A percentile compares a stretch with the other conserved stretches of the same genome.
Evolutionary conservation across 805 yeast species (phyloP).

Genomic region (Suhomyces sp.): DNA sequence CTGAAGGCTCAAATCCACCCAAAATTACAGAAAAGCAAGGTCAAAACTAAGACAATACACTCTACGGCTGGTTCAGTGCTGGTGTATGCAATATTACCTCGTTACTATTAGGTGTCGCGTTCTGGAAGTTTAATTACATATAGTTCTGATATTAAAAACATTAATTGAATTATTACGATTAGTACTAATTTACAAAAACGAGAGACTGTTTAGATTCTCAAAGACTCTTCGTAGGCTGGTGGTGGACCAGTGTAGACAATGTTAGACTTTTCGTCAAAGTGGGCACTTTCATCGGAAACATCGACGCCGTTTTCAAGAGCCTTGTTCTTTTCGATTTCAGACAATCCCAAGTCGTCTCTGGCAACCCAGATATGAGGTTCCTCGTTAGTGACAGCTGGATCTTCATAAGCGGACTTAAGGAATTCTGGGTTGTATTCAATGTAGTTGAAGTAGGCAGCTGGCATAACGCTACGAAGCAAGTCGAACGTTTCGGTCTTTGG

Average conservation of each 20-base stretch:
- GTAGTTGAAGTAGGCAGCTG: constrained; percentile 38
- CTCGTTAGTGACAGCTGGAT: constrained; percentile 55
- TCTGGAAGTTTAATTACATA: not conserved
- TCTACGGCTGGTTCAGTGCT: not conserved
- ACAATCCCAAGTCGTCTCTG: constrained; percentile 64
- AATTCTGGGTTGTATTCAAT: constrained; percentile 41
- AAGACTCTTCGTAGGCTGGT: constrained; percentile 59
- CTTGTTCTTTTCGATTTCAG: constrained; percentile 53
- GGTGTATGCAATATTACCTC: not conserved
- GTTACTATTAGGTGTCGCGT: not conserved
- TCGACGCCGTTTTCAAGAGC: constrained; percentile 54
- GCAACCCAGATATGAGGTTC: constrained; percentile 72
- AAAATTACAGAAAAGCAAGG: constrained; percentile 3
- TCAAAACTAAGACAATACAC: not conserved
- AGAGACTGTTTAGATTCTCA: constrained; percentile 26
- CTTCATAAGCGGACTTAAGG: constrained; percentile 44
- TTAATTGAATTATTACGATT: not conserved
- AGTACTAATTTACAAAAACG: not conserved
- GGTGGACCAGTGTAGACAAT: constrained; percentile 60
- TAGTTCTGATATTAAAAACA: not conserved
- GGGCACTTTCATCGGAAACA: constrained; percentile 57
- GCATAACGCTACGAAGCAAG: constrained; percentile 42
- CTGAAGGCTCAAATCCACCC: constrained; percentile 12
- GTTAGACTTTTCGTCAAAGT: constrained; percentile 55
- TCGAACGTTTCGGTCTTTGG: constrained; percentile 50